These are phyloP conservation scores for Globisporangium emineosum DNA, from an alignment of 352 stramenopile species.

Conservation along the genomic window DNA sequence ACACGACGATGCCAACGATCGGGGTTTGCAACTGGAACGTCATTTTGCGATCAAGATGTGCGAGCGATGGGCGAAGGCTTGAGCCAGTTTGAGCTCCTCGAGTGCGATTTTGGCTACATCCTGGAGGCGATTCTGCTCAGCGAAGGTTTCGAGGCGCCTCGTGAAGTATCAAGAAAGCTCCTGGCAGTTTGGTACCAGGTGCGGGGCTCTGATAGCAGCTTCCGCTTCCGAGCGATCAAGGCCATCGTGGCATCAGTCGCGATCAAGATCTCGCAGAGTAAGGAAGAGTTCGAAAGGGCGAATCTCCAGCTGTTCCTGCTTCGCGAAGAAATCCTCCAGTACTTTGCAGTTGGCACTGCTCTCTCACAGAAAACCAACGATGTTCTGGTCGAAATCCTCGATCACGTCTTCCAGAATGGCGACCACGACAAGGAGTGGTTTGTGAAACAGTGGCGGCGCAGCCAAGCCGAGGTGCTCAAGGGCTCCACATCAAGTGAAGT, in stretches of 20 bases:
- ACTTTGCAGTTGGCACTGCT: background rate
- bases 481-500: background rate
- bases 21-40: background rate
- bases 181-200: slow-evolving; percentile 22
- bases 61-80: slow-evolving; percentile 22
- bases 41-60: background rate
- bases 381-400: background rate
- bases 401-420: slow-evolving; percentile 13
- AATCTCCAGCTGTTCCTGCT: slow-evolving; percentile 17
- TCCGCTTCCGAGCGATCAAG: slow-evolving; percentile 15
- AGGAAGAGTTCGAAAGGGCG: slow-evolving; percentile 17
- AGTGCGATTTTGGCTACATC: slow-evolving; percentile 25
- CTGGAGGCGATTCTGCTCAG: slow-evolving; percentile 34
- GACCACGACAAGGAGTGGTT: slow-evolving; percentile 19
- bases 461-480: background rate
- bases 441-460: slow-evolving; percentile 21
- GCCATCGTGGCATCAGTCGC: slow-evolving; percentile 7
- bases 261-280: slow-evolving; percentile 2
- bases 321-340: slow-evolving; percentile 8
- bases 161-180: slow-evolving; percentile 20
- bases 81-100: slow-evolving; percentile 28
- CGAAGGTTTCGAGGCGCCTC: slow-evolving; percentile 21
- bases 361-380: background rate
- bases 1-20: background rate
- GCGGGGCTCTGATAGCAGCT: slow-evolving; percentile 1